A percentile compares a stretch with the other conserved stretches of the same genome.
phyloP scores from a whole-genome alignment of 2,329 filamentous ascomycete species.

The Cytospora chrysosperma region DNA sequence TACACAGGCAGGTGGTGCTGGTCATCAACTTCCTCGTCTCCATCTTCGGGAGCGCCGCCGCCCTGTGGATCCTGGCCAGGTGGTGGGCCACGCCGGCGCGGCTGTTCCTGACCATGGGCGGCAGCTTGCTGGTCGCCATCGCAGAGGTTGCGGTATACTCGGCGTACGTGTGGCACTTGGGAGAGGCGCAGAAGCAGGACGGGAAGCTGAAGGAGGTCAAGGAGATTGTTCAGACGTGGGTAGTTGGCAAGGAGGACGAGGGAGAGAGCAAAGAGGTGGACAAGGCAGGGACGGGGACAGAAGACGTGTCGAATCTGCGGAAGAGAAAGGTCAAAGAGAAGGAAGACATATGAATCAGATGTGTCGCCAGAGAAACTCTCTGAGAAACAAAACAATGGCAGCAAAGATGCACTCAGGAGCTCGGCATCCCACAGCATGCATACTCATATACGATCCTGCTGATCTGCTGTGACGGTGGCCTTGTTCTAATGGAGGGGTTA shows the following conservation, averaged over 20 bases:
- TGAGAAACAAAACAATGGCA: no score
- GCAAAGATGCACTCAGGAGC: not conserved
- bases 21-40: slow-evolving; percentile 90
- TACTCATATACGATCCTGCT: not conserved
- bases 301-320: slow-evolving; percentile 23
- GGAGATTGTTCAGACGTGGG: slow-evolving; percentile 71
- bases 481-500: no score
- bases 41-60: slow-evolving; percentile 73
- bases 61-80: slow-evolving; percentile 73
- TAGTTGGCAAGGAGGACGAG: slow-evolving; percentile 46
- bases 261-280: slow-evolving; percentile 28
- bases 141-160: slow-evolving; percentile 78
- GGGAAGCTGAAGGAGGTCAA: slow-evolving; percentile 62
- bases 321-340: not conserved
- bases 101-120: slow-evolving; percentile 68
- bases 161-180: slow-evolving; percentile 70
- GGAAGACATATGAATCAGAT: not conserved
- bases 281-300: slow-evolving; percentile 21
- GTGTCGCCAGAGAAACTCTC: no score
- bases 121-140: slow-evolving; percentile 67
- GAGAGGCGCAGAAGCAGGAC: slow-evolving; percentile 65
- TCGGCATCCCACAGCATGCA: no score
- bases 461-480: not conserved
- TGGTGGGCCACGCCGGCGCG: slow-evolving; percentile 74
- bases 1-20: slow-evolving; percentile 78